A percentile compares a stretch with the other conserved stretches of the same genome.
Conservation (phyloP, 192 early-diverging fungal species). For the Backusella liffmaniae region DNA sequence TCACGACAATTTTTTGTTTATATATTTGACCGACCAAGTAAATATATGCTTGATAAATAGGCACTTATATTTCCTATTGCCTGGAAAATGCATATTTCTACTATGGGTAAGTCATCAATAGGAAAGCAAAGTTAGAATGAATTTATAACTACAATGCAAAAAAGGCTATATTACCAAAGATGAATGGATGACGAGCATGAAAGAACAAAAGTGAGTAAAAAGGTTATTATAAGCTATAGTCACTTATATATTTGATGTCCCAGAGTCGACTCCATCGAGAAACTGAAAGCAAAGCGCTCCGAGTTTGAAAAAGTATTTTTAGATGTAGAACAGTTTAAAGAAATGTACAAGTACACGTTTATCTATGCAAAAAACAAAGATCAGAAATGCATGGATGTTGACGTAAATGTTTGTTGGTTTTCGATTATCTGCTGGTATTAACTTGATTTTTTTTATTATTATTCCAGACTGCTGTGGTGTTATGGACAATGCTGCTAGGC, state of each 20-base stretch:
- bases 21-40: neutral
- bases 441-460: neutral
- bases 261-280: constrained; percentile 40
- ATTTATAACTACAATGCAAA: neutral
- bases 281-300: constrained; percentile 38
- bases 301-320: constrained; percentile 31
- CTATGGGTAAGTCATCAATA: constrained; percentile 27
- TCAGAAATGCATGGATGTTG: constrained; percentile 59
- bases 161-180: constrained; percentile 34
- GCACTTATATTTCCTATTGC: constrained; percentile 23
- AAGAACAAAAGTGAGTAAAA: constrained; percentile 19
- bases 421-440: neutral
- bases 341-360: constrained; percentile 64
- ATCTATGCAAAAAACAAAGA: constrained; percentile 61
- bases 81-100: constrained; percentile 29
- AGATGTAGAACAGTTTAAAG: constrained; percentile 47
- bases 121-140: neutral
- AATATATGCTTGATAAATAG: neutral
- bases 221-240: neutral
- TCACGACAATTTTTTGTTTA: neutral
- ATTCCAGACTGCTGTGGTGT: constrained; percentile 43
- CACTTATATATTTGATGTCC: neutral
- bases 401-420: constrained; percentile 32
- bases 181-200: constrained; percentile 37
- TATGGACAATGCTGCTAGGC: constrained; percentile 53